Conservation (phyloP, 148 eudicot genomes). For the Vaccinium vitisidaea region DNA sequence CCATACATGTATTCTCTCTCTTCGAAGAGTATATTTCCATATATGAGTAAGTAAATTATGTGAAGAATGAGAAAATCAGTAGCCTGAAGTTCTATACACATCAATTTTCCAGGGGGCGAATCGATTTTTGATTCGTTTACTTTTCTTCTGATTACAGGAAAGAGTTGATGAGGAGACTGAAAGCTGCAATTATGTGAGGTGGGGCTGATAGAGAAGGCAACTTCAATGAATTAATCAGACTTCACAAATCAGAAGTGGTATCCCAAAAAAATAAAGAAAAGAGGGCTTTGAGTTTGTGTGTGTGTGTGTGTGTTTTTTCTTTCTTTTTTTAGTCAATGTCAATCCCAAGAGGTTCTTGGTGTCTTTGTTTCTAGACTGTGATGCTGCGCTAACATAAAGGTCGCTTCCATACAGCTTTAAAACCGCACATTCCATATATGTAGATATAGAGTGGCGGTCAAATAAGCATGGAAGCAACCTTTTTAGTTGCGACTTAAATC, state of each 20-base stretch:
- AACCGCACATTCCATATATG: background rate
- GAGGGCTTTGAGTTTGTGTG: background rate
- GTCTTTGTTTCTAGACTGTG: too few relatives aligned
- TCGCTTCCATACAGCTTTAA: background rate
- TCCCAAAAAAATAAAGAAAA: background rate
- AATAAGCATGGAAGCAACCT: background rate
- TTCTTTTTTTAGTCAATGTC: background rate
- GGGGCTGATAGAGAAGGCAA: background rate
- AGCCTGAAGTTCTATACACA: background rate
- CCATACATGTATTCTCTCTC: too few relatives aligned
- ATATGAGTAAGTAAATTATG: background rate
- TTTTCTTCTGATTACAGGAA: conserved; percentile 33
- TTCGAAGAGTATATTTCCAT: background rate
- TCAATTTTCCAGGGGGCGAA: background rate
- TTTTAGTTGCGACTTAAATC: background rate
- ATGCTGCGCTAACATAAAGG: background rate
- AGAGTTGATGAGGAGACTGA: conserved; percentile 70
- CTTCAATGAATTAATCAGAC: background rate
- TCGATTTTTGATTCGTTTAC: background rate
- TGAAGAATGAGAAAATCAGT: too few relatives aligned
- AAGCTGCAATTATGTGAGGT: conserved; percentile 18
- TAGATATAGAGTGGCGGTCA: background rate
- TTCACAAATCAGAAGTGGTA: background rate
- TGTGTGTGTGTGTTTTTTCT: background rate
- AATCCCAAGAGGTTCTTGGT: background rate